Base-by-base conservation (phyloP, 176 grass and related monocot genomes). In the Triticum timopheevii region DNA sequence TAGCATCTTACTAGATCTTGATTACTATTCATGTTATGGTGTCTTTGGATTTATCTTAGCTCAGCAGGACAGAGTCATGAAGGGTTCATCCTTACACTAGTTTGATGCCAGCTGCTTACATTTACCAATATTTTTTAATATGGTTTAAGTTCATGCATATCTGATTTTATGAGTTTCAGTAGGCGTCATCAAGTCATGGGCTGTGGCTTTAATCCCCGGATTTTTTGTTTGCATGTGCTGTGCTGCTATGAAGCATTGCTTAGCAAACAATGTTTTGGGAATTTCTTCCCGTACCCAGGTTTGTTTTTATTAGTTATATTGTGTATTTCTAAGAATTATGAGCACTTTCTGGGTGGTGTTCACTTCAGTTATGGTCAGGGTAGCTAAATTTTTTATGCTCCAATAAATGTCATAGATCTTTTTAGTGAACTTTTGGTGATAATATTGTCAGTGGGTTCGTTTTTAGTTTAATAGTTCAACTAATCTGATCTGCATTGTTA, bases 231-330 rank as follows among this genome's bases (percentile, higher is more conserved):
- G 93, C 83, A 22, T 92, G 62, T 98, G 96, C 86, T 95, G 92
- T 87, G 96, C 88, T 2, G 72, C 76, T 10, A 92, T 83, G 86
- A 98, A 98, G 74, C 89, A 95, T 92, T 98, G 91, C 92, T 74
- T 94, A 13, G 96, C 93, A 36, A 98, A 95, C 82, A 98, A 95
- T 89, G 82, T 95, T 87, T 86, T 98, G 82, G 93, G 96, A 36
- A 90, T 95, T 86, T 82, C 96, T 77, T 98, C 95, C 65, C 89
- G 91, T 69, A 95, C 94, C 90, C 93, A 98, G 96, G 91, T 98
- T 76, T 86, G 39, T 24, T 40, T 67, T 65, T 52, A 30, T 4
- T 69, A 52, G 25, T 83, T 67, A 67, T 34, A 66, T 65, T 30
- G 24, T 66, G 27, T 66, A 27, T 66, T 90, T 69, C 64, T 79